A percentile compares a stretch with the other conserved stretches of the same genome.
Evolutionary conservation across 2,329 filamentous ascomycete genomes (phyloP).

Genomic region (Colletotrichum sublineola): DNA sequence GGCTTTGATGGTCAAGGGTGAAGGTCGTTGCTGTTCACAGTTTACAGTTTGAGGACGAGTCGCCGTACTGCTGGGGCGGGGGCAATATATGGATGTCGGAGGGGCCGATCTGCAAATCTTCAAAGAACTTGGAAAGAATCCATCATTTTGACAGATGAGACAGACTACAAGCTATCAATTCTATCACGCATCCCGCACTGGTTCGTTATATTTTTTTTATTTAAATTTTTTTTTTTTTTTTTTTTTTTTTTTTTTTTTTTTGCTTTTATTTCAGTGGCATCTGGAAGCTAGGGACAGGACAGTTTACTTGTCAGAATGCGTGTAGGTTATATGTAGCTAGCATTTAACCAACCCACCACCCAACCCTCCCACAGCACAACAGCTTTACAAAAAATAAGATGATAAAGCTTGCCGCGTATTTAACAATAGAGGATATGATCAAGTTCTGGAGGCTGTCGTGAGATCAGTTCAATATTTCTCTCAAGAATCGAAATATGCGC

Average conservation of each 20-base stretch:
- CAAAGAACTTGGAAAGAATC: not conserved
- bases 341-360: not conserved
- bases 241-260: accelerated
- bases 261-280: not conserved
- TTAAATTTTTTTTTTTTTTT: accelerated
- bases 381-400: not conserved
- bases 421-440: constrained; percentile 64
- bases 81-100: not conserved
- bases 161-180: not conserved
- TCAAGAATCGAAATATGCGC: constrained; percentile 70
- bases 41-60: not conserved
- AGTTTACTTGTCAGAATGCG: not conserved
- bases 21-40: not conserved
- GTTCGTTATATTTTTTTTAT: not conserved
- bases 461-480: constrained; percentile 61
- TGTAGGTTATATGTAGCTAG: not conserved
- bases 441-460: constrained; percentile 64
- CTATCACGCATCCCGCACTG: not conserved
- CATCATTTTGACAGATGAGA: not conserved
- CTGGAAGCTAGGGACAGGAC: not conserved
- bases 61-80: not conserved
- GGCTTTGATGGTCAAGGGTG: not conserved
- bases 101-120: not conserved
- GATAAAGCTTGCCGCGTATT: constrained; percentile 60
- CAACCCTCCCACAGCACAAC: not conserved